A percentile compares a stretch with the other conserved stretches of the same genome.
These are phyloP conservation scores for Podaxis sp. DNA, from an alignment of 768 basidiomycete genomes.

Conservation along the genomic window DNA sequence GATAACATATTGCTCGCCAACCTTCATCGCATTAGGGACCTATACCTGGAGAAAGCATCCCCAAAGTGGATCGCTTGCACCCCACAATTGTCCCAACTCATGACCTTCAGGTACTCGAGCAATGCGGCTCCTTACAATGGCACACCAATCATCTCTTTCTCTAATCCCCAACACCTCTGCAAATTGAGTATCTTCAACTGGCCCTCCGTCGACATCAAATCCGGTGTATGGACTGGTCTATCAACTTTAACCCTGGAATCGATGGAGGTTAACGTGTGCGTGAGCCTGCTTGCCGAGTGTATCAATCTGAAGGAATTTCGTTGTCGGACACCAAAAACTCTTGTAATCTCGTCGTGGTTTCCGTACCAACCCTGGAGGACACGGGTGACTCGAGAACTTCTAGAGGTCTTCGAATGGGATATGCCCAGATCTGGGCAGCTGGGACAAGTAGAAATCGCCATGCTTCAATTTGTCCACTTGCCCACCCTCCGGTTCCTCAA, in stretches of 20 bases:
- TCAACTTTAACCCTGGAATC: not conserved
- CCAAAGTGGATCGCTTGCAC: not conserved
- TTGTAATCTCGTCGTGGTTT: not conserved
- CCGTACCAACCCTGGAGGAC: not conserved
- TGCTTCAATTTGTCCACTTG: not conserved
- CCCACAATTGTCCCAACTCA: not conserved
- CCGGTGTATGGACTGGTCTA: not conserved
- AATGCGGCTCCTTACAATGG: not conserved
- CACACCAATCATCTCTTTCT: not conserved
- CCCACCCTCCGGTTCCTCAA: not conserved
- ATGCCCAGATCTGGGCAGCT: not conserved
- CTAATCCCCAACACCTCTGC: not conserved
- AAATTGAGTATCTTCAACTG: not conserved
- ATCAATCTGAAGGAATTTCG: not conserved
- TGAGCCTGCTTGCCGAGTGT: not conserved
- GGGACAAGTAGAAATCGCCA: not conserved
- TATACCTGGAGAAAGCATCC: not conserved
- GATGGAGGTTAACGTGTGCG: conserved; percentile 8
- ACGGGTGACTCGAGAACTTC: not conserved
- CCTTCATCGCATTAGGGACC: not conserved
- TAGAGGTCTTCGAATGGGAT: not conserved
- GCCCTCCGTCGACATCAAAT: not conserved
- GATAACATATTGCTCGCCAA: not conserved
- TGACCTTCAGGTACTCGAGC: not conserved
- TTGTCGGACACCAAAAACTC: not conserved